Base-by-base conservation (phyloP, 192 early-diverging fungal genomes). In the Cetraspora pellucida region DNA sequence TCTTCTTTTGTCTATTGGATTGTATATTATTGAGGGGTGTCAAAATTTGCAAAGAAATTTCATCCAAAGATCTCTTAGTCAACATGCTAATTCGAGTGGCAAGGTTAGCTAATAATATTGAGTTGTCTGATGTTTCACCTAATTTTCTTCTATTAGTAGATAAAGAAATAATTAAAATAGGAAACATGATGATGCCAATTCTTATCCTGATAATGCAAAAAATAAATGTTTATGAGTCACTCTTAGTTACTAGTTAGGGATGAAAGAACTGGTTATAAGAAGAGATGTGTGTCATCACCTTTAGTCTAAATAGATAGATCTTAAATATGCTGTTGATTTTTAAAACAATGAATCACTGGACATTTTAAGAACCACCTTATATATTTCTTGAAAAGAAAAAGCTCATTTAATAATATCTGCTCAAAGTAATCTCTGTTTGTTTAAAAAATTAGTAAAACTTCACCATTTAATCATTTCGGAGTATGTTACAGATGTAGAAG, bases 311-410 rank as follows among this genome's bases (percentile, higher is more conserved):
- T 67, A 5, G 65, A 67, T 37, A 67, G 28, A 67, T 25, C 37
- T 67, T 6, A 17, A 67, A 67, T 49, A 49, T 49, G 9, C 65
- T 2, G 28, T 67, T 25, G 65, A 67, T 67, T 67, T 67, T 67
- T 31, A 67, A 28, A 67, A 67, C 21, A n/a, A 13, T 1, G 37
- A 67, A 5, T 28, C 10, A 25, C 65, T 1, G 31, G 31, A 67
- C 37, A 10, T 45, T 17, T 67, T 31, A 13, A 67, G 37, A 37
- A 37, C 37, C 23, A 67, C 31, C 21, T 1, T 28, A 25, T 31
- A 67, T 25, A 67, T 67, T 67, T 67, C 65, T 49, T 31, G 46
- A 70, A 49, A 70, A 9, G 68, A 46, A 70, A 70, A 70, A 25
- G 21, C 68, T 27, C 46, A 31, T 30, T 14, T 70, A 30, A 70